phyloP scores from a whole-genome alignment of 495 filamentous ascomycete species.

The Filosporella fistucella region DNA sequence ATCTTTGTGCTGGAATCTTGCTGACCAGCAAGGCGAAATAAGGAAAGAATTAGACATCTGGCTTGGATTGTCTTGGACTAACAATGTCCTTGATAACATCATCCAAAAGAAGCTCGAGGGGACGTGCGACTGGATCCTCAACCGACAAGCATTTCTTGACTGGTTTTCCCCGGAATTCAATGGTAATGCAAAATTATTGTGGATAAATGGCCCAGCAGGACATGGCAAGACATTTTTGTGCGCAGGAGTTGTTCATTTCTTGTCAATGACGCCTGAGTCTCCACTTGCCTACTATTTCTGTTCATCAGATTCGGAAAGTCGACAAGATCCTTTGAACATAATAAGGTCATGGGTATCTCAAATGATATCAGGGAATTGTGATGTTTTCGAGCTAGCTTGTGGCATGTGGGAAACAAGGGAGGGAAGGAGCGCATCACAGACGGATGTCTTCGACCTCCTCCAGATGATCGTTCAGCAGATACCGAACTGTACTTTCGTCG shows the following conservation, averaged over 20 bases:
- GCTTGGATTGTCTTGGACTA: constrained; percentile 10
- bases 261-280: constrained; percentile 7
- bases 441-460: constrained; percentile 18
- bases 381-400: constrained; percentile 17
- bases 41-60: constrained; percentile 11
- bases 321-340: constrained; percentile 19
- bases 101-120: constrained; percentile 17
- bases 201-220: constrained; percentile 27
- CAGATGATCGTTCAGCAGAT: constrained; percentile 13
- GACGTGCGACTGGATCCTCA: constrained; percentile 27
- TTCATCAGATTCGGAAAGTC: constrained; percentile 20
- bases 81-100: constrained; percentile 16
- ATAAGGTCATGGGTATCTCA: constrained; percentile 27
- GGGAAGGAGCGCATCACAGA: constrained; percentile 12
- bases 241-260: constrained; percentile 22
- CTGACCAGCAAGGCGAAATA: constrained; percentile 5
- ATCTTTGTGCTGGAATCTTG: not conserved
- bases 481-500: constrained; percentile 21
- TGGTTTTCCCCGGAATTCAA: constrained; percentile 15
- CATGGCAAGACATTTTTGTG: constrained; percentile 29
- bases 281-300: constrained; percentile 25
- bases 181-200: constrained; percentile 19
- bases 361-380: constrained; percentile 11
- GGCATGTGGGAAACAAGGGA: constrained; percentile 6
- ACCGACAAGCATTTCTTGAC: constrained; percentile 9